Base-by-base conservation (phyloP, 306 rosid species). In the Hylodesmum podocarpum region DNA sequence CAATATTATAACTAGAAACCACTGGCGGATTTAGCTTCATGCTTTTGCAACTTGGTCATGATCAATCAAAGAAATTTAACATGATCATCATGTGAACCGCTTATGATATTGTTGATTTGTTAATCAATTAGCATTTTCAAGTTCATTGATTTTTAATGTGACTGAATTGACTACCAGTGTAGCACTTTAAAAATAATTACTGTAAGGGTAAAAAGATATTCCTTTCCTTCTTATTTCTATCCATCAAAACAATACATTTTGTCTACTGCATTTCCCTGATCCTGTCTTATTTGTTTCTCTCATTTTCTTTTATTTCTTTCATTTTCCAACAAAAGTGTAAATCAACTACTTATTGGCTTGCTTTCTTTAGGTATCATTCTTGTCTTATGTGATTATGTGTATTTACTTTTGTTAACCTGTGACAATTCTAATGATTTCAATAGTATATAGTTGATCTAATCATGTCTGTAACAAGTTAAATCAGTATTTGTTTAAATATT, bases 361-460 rank as follows among this genome's bases (percentile, higher is more conserved):
- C 41, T 61, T 58, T 43, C 58, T 58, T 41, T 13, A 24, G 27
- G 41, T 28, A n/a, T 73, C 33, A 41, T 47, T 61, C 4, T 70
- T 70, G 6, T 71, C 49, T 6, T 21, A 9, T 44, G 18, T 78
- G 76, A 78, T 69, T 78, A 21, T 43, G 19, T 67, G 39, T 34
- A 3, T 47, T 44, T 44, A 44, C 69, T 11, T 43, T 39, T 64
- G 33, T 62, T 65, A 61, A 44, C 34, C 36, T 68, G 59, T 1
- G 7, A 33, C 44, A 57, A 4, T 34, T 70, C 31, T 15, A 11
- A 37, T 36, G 41, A 64, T 16, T 50, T 37, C 54, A 65, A 39
- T 27, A 63, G 61, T 41, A 75, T 57, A 57, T 68, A 22, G 28
- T 39, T 31, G 39, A 55, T 54, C 53, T 54, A 43, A 33, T 55